Base-by-base conservation (phyloP, 148 eudicot species). In the Nepenthes mirabilis region DNA sequence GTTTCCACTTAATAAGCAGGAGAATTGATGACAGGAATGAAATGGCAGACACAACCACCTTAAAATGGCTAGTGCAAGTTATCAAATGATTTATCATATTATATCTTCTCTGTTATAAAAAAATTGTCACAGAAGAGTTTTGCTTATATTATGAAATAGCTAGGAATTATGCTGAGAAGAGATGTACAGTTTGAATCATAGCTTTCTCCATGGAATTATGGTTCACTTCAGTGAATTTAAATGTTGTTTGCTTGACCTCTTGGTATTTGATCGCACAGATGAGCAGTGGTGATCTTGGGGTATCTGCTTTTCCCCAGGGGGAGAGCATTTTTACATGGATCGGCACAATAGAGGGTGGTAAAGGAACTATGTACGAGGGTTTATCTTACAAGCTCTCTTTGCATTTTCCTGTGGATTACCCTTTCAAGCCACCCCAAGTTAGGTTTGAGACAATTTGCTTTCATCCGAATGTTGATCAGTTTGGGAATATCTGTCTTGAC, bases 301-400 rank as follows among this genome's bases (percentile, higher is more conserved):
- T 83, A 43, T 83, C 88, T 33, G 88, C 88, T n/a, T 83, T 83
- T 53, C 88, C 88, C 34, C 80, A 83, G 73, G 80, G 80, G 14
- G 88, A 83, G 37, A 80, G 73, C 74, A 83, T 80, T 34, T 75
- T 83, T 61, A 58, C 66, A 4, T 80, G 84, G 88, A 64, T 72
- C 45, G 88, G 88, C 34, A 83, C 88, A 32, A 80, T 80, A 60
- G 75, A 77, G 45, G 88, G 88, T 11, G 79, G 82, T 34, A 75
- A 73, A 64, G 88, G 80, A 62, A 83, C 82, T 37, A 36, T 67
- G 65, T 83, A 77, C 13, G 84, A 80, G 66, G 84, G 82, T 52
- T 66, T 77, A 55, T 72, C 80, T 37, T 83, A 74, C 78, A 83
- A 83, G 68, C 82, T 83, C 37, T 80, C 88, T 35, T 64, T 79